Evolutionary conservation across 106 monocot genomes (phyloP), one percentile per base, ranked within the genome.

Genomic region (Allium sativum): DNA sequence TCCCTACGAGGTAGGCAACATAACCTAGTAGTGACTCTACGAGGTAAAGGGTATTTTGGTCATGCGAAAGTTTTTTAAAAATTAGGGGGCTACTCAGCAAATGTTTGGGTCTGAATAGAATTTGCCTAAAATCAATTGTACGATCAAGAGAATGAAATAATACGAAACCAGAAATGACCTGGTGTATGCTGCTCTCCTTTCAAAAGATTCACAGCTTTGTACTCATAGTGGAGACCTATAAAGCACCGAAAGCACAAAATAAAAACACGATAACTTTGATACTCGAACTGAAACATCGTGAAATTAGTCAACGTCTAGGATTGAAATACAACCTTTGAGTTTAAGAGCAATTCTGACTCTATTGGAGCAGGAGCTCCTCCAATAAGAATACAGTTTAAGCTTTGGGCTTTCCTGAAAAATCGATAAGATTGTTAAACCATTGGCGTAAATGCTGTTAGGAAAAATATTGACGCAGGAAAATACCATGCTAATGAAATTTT

Each of bases 211-310:
- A 92, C 87, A 16, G 87, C 72, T 66, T 77, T 92, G 81, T 82
- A 87, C 72, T 87, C 87, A 62, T 82, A 92, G 52, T 84, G 79
- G 77, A 92, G 51, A 15, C 87, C 87, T 92, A 15, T 45, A 53
- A 56, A 18, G 66, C 7, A 55, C 7, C 14, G 47, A 53, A 56
- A 18, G 66, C 7, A 55, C 7, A 21, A 54, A 9, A 65, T 8
- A 61, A 61, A 44, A 3, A 6, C 18, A 21, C 45, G 22, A 42
- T 51, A 58, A 9, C 21, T 12, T 31, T 21, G 8, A 51, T 52
- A 15, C 55, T 19, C 16, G n/a, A n/a, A 42, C 18, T 6, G 51
- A 12, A 62, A 58, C 51, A 21, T 44, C 52, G 13, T 18, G 51
- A 12, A 65, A n/a, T 47, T 8, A 6, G 44, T 54, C 21, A 58